These are phyloP conservation scores for Pythium angustatum DNA, from an alignment of 352 stramenopile genomes.

Conservation along the genomic window DNA sequence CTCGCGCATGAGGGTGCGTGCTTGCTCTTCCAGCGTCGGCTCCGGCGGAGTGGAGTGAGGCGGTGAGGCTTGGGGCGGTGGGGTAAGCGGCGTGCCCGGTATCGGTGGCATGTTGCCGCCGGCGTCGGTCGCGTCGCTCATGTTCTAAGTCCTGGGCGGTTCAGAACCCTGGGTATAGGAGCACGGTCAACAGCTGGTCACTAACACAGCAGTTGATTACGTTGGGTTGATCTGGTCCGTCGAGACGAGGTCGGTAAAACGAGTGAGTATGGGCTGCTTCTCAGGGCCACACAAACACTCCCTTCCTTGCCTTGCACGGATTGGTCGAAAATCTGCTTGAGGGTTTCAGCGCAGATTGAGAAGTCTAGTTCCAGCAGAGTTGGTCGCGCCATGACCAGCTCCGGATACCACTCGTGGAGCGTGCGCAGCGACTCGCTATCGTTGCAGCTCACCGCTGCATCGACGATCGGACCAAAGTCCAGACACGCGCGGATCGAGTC, in stretches of 20 bases:
- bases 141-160: no score
- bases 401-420: neutral
- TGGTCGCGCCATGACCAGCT: no score
- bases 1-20: neutral
- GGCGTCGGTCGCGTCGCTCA: neutral
- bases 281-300: conserved; percentile 4
- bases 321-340: conserved; percentile 1
- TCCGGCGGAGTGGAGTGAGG: neutral
- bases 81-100: neutral
- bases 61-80: neutral
- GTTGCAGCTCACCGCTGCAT: neutral
- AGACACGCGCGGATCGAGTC: neutral
- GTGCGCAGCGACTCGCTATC: neutral
- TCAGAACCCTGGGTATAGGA: no score
- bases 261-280: conserved; percentile 5
- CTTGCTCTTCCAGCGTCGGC: neutral
- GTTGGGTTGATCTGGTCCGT: no score
- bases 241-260: no score
- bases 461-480: neutral
- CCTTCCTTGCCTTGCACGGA: neutral
- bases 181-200: no score
- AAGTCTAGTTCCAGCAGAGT: no score
- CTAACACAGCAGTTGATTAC: no score
- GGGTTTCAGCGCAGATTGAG: neutral
- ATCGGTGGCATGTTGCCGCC: neutral